Percentiles rank a stretch among this genome's conserved stretches.
Evolutionary conservation across 805 yeast species (phyloP).

Genomic region (Zygosaccharomyces pseudorouxii): DNA sequence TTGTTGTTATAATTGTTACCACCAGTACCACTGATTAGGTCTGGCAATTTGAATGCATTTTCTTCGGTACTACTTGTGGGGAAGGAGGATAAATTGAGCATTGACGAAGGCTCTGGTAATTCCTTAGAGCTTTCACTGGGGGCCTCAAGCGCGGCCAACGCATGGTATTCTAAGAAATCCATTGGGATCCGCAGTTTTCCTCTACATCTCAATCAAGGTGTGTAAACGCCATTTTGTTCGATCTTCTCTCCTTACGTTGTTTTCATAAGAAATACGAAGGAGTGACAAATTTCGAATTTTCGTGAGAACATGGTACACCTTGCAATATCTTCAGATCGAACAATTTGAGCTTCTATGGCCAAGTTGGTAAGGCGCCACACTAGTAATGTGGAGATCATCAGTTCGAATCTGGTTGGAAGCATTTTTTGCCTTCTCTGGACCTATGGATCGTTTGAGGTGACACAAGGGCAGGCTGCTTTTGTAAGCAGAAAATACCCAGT

Average conservation of each 20-base stretch:
- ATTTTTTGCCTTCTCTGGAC: constrained; percentile 22
- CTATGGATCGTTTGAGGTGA: no score
- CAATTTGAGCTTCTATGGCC: constrained; percentile 47
- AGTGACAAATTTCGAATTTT: background rate
- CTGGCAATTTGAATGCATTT: constrained; percentile 13
- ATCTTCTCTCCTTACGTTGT: background rate
- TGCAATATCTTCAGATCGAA: background rate
- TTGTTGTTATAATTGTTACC: background rate
- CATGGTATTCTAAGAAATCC: constrained; percentile 50
- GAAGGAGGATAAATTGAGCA: constrained; percentile 22
- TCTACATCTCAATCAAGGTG: background rate
- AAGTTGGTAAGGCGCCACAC: constrained; percentile 85
- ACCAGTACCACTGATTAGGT: background rate
- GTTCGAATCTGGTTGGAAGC: constrained; percentile 73
- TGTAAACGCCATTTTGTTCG: background rate
- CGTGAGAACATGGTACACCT: background rate
- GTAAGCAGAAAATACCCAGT: no score
- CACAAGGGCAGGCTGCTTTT: no score
- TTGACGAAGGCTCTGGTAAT: constrained; percentile 30
- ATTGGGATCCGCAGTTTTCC: constrained; percentile 8
- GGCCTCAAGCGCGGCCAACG: constrained; percentile 34
- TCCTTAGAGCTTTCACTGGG: constrained; percentile 20
- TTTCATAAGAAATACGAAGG: background rate
- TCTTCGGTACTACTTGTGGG: constrained; percentile 6
- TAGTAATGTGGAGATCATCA: constrained; percentile 84